phyloP scores from a whole-genome alignment of 331 rosid species.

The Malus hybrid region DNA sequence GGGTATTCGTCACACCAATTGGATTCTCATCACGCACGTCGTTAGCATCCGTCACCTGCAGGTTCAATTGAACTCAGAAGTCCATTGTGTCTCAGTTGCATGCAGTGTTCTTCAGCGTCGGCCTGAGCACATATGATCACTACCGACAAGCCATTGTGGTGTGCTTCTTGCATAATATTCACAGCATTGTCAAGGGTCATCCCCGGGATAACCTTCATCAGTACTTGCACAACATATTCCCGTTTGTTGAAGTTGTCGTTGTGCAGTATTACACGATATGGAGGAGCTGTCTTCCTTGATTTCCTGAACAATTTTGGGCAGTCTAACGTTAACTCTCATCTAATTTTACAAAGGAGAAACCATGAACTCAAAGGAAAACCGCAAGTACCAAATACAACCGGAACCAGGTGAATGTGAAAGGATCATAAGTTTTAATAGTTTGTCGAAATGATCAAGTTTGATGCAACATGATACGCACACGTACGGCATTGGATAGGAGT shows the following conservation, averaged over 20 bases:
- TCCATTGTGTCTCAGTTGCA: slow-evolving; percentile 82
- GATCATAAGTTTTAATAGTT: background rate
- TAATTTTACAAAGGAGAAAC: background rate
- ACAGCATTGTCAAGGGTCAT: slow-evolving; percentile 85
- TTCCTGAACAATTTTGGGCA: slow-evolving; percentile 38
- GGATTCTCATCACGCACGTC: background rate
- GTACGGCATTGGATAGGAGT: background rate
- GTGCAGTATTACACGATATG: slow-evolving; percentile 71
- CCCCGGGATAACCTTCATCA: slow-evolving; percentile 97
- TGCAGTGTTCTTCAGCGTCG: slow-evolving; percentile 95
- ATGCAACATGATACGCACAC: background rate
- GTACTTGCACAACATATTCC: slow-evolving; percentile 85
- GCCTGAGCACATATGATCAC: slow-evolving; percentile 77
- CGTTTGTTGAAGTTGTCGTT: slow-evolving; percentile 82
- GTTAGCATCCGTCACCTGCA: slow-evolving; percentile 65
- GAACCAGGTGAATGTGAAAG: background rate
- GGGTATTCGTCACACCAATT: background rate
- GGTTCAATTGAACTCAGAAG: slow-evolving; percentile 90
- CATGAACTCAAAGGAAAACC: background rate
- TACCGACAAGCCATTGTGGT: slow-evolving; percentile 67
- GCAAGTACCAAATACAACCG: background rate
- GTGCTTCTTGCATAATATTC: slow-evolving; percentile 95
- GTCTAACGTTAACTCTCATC: background rate
- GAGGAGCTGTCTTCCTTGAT: slow-evolving; percentile 65
- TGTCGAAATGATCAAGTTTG: background rate